Evolutionary conservation across 257 asterid species (phyloP).

Genomic region (Verbascum thapsus): DNA sequence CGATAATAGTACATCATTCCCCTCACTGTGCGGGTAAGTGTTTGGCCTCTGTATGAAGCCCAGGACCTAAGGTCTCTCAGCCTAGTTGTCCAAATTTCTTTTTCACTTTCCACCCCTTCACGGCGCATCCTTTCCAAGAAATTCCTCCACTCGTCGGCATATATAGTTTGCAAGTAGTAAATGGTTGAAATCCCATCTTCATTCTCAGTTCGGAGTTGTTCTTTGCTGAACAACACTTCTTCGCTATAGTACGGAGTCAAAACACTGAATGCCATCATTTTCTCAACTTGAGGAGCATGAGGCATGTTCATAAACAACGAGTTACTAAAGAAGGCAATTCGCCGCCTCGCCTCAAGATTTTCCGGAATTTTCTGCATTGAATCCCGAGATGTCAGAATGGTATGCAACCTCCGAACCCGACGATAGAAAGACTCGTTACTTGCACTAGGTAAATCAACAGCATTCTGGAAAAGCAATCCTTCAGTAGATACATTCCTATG

Average conservation of each 20-base stretch:
- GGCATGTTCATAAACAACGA: slow-evolving; percentile 99
- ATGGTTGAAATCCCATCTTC: slow-evolving; percentile 97
- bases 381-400: slow-evolving; percentile 91
- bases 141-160: slow-evolving; percentile 95
- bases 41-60: slow-evolving; percentile 99
- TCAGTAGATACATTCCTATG: slow-evolving; percentile 56
- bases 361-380: slow-evolving; percentile 91
- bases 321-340: slow-evolving; percentile 97
- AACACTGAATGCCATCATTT: slow-evolving; percentile 97
- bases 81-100: slow-evolving; percentile 76
- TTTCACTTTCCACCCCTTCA: slow-evolving; percentile 81
- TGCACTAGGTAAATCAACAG: slow-evolving; percentile 71
- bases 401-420: slow-evolving; percentile 82
- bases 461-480: slow-evolving; percentile 78
- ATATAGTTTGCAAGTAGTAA: slow-evolving; percentile 90
- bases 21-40: slow-evolving; percentile 93
- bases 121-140: slow-evolving; percentile 92
- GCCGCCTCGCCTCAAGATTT: slow-evolving; percentile 97
- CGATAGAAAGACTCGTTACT: slow-evolving; percentile 79
- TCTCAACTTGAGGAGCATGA: slow-evolving; percentile 98
- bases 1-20: slow-evolving; percentile 99
- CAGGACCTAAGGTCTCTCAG: slow-evolving; percentile 87
- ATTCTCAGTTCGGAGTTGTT: slow-evolving; percentile 92
- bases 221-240: slow-evolving; percentile 89
- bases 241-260: slow-evolving; percentile 96